These are phyloP conservation scores for Neurospora sp. DNA, from an alignment of 495 filamentous ascomycete species.

Conservation along the genomic window DNA sequence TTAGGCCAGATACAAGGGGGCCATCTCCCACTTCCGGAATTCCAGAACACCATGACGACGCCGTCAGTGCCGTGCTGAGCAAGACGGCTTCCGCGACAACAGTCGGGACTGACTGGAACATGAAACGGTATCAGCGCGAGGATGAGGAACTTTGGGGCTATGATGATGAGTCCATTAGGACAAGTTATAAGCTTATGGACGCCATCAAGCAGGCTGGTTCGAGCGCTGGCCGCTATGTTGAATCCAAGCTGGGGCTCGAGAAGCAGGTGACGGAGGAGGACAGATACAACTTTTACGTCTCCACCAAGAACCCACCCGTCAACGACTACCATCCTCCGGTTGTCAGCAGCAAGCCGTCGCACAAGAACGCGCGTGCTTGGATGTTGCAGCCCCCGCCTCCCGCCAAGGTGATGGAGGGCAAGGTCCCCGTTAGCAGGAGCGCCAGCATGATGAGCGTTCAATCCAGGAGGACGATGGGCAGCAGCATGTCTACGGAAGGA, in stretches of 20 bases:
- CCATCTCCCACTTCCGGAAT: conserved; percentile 7
- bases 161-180: conserved; percentile 21
- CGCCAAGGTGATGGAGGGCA: conserved; percentile 80
- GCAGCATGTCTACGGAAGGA: background rate
- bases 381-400: conserved; percentile 84
- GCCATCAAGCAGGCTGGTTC: conserved; percentile 42
- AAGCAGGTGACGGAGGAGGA: conserved; percentile 33
- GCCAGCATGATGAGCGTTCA: conserved; percentile 28
- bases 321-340: conserved; percentile 83
- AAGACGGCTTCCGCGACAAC: conserved; percentile 21
- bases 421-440: conserved; percentile 47
- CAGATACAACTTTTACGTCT: conserved; percentile 47
- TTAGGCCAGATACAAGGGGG: background rate
- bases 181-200: conserved; percentile 38
- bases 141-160: conserved; percentile 76
- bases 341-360: conserved; percentile 60
- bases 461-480: conserved; percentile 15
- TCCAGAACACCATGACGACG: conserved; percentile 19
- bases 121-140: conserved; percentile 67
- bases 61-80: conserved; percentile 18
- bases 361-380: conserved; percentile 65
- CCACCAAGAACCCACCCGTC: conserved; percentile 63
- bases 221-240: conserved; percentile 37
- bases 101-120: conserved; percentile 52
- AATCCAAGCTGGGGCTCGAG: conserved; percentile 33